Evolutionary conservation across 805 yeast species (phyloP).

Genomic region (Candida tammaniensis): DNA sequence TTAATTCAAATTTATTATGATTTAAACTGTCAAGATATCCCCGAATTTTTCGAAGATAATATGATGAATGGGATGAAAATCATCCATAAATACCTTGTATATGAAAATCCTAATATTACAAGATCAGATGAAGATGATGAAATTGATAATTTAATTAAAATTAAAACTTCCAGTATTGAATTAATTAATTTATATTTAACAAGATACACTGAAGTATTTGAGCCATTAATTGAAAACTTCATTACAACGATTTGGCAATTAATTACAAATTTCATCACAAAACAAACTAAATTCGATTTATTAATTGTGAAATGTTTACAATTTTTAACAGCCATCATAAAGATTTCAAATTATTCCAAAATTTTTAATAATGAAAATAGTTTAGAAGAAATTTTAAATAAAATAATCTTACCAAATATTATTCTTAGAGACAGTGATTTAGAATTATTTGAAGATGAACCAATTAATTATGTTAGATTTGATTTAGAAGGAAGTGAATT

Average conservation of each 20-base stretch:
- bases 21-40: conserved; percentile 95
- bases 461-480: conserved; percentile 85
- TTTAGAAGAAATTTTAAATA: conserved; percentile 73
- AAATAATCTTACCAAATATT: conserved; percentile 86
- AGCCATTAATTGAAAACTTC: conserved; percentile 70
- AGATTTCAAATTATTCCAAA: conserved; percentile 63
- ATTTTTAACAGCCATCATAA: conserved; percentile 78
- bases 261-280: conserved; percentile 57
- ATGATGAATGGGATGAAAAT: conserved; percentile 72
- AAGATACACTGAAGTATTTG: conserved; percentile 89
- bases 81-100: conserved; percentile 75
- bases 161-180: conserved; percentile 82
- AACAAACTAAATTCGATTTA: conserved; percentile 77
- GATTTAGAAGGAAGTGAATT: conserved; percentile 95
- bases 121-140: conserved; percentile 65
- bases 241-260: conserved; percentile 82
- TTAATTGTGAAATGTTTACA: conserved; percentile 77
- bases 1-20: conserved; percentile 85
- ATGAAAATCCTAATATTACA: conserved; percentile 49
- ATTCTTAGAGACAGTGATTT: conserved; percentile 83
- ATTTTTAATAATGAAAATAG: conserved; percentile 58
- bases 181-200: conserved; percentile 81
- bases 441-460: conserved; percentile 95
- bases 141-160: conserved; percentile 63
- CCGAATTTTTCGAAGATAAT: conserved; percentile 96